phyloP scores from a whole-genome alignment of 805 yeast genomes.

The Candida boleticola region DNA sequence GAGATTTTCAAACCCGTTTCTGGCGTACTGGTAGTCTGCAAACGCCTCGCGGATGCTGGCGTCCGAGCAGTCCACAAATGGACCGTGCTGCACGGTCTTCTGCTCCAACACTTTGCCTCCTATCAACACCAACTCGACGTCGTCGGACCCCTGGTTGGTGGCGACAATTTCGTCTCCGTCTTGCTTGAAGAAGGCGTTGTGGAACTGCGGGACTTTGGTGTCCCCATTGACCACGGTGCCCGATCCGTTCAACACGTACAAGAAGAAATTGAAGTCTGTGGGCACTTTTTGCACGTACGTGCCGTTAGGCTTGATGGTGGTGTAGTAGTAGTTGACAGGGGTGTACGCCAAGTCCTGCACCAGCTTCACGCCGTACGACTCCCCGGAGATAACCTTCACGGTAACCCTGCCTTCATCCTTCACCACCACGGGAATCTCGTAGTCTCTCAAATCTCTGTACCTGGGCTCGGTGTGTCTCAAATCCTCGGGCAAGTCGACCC shows the following conservation, averaged over 20 bases:
- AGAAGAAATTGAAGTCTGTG: constrained; percentile 60
- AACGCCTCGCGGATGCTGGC: constrained; percentile 70
- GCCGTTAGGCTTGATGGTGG: constrained; percentile 63
- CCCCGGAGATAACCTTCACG: constrained; percentile 68
- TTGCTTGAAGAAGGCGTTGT: constrained; percentile 60
- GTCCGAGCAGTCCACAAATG: constrained; percentile 75
- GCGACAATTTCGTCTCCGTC: constrained; percentile 60
- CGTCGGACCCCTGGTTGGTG: constrained; percentile 7
- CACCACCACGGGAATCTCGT: constrained; percentile 36
- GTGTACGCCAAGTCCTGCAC: constrained; percentile 76
- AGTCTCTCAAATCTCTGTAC: constrained; percentile 21
- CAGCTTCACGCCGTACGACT: constrained; percentile 69
- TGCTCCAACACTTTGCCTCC: constrained; percentile 77
- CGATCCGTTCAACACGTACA: constrained; percentile 65
- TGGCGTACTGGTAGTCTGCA: constrained; percentile 64
- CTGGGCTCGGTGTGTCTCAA: constrained; percentile 43
- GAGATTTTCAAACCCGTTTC: constrained; percentile 69
- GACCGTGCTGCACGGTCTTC: constrained; percentile 84
- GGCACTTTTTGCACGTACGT: constrained; percentile 54
- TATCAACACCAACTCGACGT: constrained; percentile 64
- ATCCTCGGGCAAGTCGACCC: constrained; percentile 78
- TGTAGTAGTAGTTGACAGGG: constrained; percentile 73
- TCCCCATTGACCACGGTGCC: constrained; percentile 40
- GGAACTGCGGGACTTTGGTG: constrained; percentile 38
- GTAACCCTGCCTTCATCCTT: constrained; percentile 18